These are phyloP conservation scores for Kodamaea sagamina DNA, from an alignment of 805 yeast genomes.

Conservation along the genomic window DNA sequence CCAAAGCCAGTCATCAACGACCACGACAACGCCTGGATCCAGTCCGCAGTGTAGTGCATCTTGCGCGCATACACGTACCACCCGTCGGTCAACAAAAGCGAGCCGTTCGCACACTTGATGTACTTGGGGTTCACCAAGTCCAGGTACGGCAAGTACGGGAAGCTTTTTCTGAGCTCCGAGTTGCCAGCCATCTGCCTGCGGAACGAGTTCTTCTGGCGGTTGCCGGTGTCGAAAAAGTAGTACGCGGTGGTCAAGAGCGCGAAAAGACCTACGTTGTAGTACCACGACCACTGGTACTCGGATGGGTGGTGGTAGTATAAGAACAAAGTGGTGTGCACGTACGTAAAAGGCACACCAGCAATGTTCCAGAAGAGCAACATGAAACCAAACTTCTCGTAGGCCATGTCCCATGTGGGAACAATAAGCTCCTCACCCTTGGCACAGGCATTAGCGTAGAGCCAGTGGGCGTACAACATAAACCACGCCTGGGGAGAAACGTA, in stretches of 20 bases:
- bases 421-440: conserved; percentile 97
- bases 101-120: conserved; percentile 82
- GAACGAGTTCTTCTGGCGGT: conserved; percentile 93
- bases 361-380: conserved; percentile 98
- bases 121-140: conserved; percentile 81
- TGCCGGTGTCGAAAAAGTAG: conserved; percentile 91
- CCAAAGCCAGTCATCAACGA: conserved; percentile 85
- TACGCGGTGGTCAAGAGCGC: conserved; percentile 66
- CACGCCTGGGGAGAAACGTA: conserved; percentile 72
- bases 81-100: conserved; percentile 84
- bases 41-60: conserved; percentile 93
- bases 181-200: conserved; percentile 85
- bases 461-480: conserved; percentile 78
- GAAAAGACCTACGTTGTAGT: conserved; percentile 59
- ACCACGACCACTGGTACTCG: conserved; percentile 73
- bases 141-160: conserved; percentile 90
- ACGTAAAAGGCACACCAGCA: conserved; percentile 98
- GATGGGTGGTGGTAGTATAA: conserved; percentile 79
- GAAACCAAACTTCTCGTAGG: conserved; percentile 98
- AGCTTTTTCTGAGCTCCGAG: conserved; percentile 71
- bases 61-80: conserved; percentile 95
- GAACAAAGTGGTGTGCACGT: conserved; percentile 89
- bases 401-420: conserved; percentile 99
- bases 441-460: conserved; percentile 95
- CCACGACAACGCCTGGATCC: conserved; percentile 86